Conservation (phyloP, 164 flowering plant genomes). For the Stephania japonica region DNA sequence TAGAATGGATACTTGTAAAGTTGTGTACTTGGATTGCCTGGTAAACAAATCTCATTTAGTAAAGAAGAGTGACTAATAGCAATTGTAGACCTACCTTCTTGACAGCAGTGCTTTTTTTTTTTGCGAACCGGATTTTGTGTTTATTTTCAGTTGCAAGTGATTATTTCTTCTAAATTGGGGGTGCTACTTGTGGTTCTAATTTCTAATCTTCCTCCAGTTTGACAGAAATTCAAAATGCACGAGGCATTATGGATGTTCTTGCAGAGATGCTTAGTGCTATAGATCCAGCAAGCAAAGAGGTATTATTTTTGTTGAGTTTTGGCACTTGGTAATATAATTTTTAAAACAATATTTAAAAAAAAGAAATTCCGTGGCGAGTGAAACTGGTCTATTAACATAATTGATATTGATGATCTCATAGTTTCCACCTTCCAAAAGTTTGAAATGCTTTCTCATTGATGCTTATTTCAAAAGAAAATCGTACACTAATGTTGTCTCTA, state of each 20-base stretch:
- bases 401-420: not conserved
- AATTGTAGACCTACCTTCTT: not conserved
- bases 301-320: conserved; percentile 6
- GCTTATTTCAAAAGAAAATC: not conserved
- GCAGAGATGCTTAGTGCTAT: conserved; percentile 94
- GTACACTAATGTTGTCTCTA: too few relatives aligned
- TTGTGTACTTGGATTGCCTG: too few relatives aligned
- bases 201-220: conserved; percentile 32
- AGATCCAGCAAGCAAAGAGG: conserved; percentile 57
- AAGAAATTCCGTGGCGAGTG: not conserved
- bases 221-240: conserved; percentile 95
- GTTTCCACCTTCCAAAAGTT: not conserved
- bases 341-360: too few relatives aligned
- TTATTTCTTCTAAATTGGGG: conserved; percentile 1
- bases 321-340: not conserved
- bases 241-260: conserved; percentile 97
- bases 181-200: not conserved
- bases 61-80: not conserved
- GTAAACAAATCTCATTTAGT: too few relatives aligned
- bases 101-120: not conserved
- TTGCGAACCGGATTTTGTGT: not conserved
- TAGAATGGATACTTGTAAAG: too few relatives aligned
- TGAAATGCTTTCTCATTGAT: not conserved
- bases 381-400: not conserved
- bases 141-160: not conserved